These are phyloP conservation scores for Thielaviopsis punctulata DNA, from an alignment of 2,329 filamentous ascomycete species.

Conservation along the genomic window DNA sequence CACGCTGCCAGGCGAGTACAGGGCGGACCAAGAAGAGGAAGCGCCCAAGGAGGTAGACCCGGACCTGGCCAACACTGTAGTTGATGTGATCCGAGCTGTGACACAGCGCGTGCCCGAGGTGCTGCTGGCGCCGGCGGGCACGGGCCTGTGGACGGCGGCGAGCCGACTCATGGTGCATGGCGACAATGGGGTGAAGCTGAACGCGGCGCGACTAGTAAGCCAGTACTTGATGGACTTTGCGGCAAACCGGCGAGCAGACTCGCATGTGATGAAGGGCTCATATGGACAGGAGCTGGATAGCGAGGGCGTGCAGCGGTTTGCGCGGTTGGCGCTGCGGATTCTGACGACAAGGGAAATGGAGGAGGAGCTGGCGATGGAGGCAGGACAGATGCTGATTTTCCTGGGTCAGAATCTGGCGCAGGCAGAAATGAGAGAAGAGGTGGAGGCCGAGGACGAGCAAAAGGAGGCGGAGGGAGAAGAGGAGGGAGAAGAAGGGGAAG, in stretches of 20 bases:
- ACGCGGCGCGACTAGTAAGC: constrained; percentile 55
- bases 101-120: constrained; percentile 46
- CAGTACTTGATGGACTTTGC: constrained; percentile 70
- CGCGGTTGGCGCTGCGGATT: constrained; percentile 30
- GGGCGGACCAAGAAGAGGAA: constrained; percentile 20
- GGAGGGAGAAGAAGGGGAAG: constrained; percentile 20
- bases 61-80: constrained; percentile 56
- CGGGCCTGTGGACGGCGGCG: constrained; percentile 54
- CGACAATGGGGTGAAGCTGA: constrained; percentile 58
- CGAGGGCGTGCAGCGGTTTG: constrained; percentile 45
- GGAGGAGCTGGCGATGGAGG: constrained; percentile 61
- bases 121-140: constrained; percentile 41
- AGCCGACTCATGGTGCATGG: constrained; percentile 53
- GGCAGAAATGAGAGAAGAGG: constrained; percentile 15
- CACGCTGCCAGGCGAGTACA: constrained; percentile 37
- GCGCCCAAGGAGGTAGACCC: constrained; percentile 35
- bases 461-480: constrained; percentile 25
- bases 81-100: constrained; percentile 52
- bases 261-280: constrained; percentile 48
- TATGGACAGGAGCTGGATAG: constrained; percentile 51
- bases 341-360: constrained; percentile 47
- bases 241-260: constrained; percentile 20
- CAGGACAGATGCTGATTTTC: constrained; percentile 68
- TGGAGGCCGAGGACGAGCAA: constrained; percentile 25
- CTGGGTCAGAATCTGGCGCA: constrained; percentile 41